Conservation (phyloP, 1,284 basidiomycete genomes). For the Fereydounia khargensis region DNA sequence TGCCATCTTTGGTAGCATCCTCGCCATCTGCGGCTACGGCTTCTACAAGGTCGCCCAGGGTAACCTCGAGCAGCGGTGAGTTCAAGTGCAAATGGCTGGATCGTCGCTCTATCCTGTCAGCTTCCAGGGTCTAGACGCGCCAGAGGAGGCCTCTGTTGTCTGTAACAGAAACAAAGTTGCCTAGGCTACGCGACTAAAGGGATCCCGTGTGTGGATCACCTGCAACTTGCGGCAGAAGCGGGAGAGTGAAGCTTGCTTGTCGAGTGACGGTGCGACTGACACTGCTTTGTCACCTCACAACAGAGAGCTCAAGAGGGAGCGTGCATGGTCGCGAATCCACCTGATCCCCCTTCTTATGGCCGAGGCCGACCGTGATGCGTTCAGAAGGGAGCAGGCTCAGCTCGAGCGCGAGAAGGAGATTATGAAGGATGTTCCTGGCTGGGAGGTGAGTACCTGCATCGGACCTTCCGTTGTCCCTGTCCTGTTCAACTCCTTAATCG, state of each 20-base stretch:
- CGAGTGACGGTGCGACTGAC: too few species aligned
- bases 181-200: too few species aligned
- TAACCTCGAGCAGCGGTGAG: slow-evolving; percentile 88
- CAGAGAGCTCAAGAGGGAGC: slow-evolving; percentile 91
- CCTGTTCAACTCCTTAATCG: background rate
- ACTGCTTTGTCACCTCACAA: background rate
- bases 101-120: background rate
- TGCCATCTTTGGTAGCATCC: slow-evolving; percentile 79
- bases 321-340: slow-evolving; percentile 92
- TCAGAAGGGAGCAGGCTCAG: slow-evolving; percentile 77
- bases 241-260: background rate
- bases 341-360: slow-evolving; percentile 82
- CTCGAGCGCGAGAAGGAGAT: slow-evolving; percentile 80
- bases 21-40: slow-evolving; percentile 81
- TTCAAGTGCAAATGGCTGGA: slow-evolving; percentile 11
- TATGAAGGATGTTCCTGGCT: slow-evolving; percentile 91
- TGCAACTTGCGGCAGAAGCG: background rate
- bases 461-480: background rate
- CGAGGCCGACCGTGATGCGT: slow-evolving; percentile 86
- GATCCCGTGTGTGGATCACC: too few species aligned
- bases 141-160: too few species aligned
- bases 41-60: slow-evolving; percentile 89
- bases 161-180: too few species aligned
- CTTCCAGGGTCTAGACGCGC: too few species aligned
- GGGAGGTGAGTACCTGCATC: slow-evolving; percentile 61